Percentiles rank a stretch among this genome's conserved stretches.
phyloP scores from a whole-genome alignment of 2,329 filamentous ascomycete genomes.

The Diaporthe ampelina region DNA sequence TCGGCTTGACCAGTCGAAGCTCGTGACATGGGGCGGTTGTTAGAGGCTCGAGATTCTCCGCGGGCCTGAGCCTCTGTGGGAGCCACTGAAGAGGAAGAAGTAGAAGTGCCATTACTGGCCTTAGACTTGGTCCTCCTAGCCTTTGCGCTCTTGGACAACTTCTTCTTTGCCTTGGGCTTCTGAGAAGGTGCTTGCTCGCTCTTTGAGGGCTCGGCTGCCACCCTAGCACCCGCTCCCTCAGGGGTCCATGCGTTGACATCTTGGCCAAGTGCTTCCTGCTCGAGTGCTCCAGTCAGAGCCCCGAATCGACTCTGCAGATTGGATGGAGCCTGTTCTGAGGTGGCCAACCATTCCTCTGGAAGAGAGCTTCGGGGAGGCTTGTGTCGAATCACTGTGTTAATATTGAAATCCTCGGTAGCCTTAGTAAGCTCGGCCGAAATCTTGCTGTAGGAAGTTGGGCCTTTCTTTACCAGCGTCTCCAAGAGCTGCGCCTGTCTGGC shows the following conservation, averaged over 20 bases:
- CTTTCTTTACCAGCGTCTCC: neutral
- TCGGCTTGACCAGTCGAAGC: slow-evolving; percentile 4
- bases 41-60: slow-evolving; percentile 7
- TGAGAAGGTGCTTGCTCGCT: neutral
- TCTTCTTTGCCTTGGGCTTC: slow-evolving; percentile 11
- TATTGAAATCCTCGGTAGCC: slow-evolving; percentile 16
- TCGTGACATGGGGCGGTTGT: neutral
- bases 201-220: neutral
- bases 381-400: slow-evolving; percentile 39
- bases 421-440: slow-evolving; percentile 10
- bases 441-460: slow-evolving; percentile 30
- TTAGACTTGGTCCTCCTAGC: slow-evolving; percentile 29
- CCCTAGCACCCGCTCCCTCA: neutral
- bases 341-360: slow-evolving; percentile 28
- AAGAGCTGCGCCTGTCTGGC: neutral
- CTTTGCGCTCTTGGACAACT: neutral
- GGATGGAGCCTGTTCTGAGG: neutral
- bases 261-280: neutral
- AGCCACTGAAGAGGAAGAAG: slow-evolving; percentile 14
- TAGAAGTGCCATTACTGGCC: neutral
- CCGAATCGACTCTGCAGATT: slow-evolving; percentile 20
- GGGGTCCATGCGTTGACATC: neutral
- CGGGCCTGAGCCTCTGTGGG: neutral
- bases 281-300: slow-evolving; percentile 9
- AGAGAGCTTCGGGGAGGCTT: slow-evolving; percentile 7